Conservation (phyloP, 257 asterid species). For the Rauvolfia tetraphylla region DNA sequence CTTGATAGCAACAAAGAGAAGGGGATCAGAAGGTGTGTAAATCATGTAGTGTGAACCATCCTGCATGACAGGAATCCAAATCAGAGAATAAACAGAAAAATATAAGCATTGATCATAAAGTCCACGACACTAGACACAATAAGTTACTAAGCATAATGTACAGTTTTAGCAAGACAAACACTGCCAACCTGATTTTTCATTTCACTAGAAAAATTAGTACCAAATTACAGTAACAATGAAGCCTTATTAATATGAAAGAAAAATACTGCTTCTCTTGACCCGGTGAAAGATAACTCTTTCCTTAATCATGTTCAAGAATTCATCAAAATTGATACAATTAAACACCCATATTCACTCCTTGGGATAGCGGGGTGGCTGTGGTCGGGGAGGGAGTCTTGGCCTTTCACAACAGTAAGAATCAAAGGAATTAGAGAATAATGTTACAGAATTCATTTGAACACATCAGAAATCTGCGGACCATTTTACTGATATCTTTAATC, state of each 20-base stretch:
- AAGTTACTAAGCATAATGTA: neutral
- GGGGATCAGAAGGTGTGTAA: conserved; percentile 98
- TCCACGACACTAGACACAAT: neutral
- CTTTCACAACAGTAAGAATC: neutral
- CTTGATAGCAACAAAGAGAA: conserved; percentile 87
- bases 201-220: neutral
- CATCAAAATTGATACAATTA: neutral
- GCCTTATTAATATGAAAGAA: too few relatives aligned
- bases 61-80: conserved; percentile 43
- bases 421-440: neutral
- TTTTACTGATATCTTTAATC: neutral
- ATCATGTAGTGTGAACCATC: conserved; percentile 98
- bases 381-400: neutral
- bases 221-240: neutral
- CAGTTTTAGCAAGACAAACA: neutral
- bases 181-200: neutral
- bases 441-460: neutral
- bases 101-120: neutral
- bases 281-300: neutral
- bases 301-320: neutral
- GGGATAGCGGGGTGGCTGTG: neutral
- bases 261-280: too few relatives aligned
- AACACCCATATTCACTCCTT: neutral
- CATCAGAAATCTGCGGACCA: neutral
- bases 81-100: conserved; percentile 16